Conservation (phyloP, 768 basidiomycete species). For the Solioccasus polychromus region DNA sequence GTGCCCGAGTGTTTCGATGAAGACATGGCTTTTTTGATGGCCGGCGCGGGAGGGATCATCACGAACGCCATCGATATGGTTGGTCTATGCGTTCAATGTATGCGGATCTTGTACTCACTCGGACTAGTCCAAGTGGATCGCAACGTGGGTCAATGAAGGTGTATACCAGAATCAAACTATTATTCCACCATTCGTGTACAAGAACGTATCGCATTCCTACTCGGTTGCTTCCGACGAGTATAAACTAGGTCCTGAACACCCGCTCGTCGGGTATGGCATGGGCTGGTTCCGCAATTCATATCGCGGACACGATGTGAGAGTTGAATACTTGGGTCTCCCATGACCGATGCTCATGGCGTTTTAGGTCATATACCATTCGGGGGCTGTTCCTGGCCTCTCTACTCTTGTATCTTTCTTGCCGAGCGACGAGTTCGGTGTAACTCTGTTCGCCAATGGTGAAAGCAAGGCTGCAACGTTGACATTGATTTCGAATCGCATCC, state of each 20-base stretch:
- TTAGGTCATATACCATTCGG: conserved; percentile 35
- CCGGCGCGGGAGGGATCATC: conserved; percentile 44
- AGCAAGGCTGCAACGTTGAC: conserved; percentile 12
- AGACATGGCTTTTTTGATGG: conserved; percentile 19
- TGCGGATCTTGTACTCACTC: neutral
- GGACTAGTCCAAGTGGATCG: conserved; percentile 33
- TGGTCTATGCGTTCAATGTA: conserved; percentile 4
- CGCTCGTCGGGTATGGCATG: conserved; percentile 39
- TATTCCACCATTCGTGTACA: conserved; percentile 31
- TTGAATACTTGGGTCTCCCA: neutral
- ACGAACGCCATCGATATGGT: conserved; percentile 44
- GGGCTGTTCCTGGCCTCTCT: conserved; percentile 35
- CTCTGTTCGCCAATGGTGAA: conserved; percentile 33
- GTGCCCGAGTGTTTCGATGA: conserved; percentile 34
- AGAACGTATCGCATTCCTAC: conserved; percentile 32
- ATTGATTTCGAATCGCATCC: conserved; percentile 14
- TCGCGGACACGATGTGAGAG: conserved; percentile 38
- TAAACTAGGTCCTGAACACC: conserved; percentile 14
- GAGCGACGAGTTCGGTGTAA: conserved; percentile 34
- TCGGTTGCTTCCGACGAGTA: conserved; percentile 18
- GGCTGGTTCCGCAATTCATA: conserved; percentile 42
- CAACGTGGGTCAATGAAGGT: conserved; percentile 34
- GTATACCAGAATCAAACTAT: conserved; percentile 29
- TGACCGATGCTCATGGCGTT: neutral
- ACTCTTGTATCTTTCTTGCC: conserved; percentile 34